Base-by-base conservation (phyloP, 2,329 filamentous ascomycete genomes). In the Aspergillus udagawae region DNA sequence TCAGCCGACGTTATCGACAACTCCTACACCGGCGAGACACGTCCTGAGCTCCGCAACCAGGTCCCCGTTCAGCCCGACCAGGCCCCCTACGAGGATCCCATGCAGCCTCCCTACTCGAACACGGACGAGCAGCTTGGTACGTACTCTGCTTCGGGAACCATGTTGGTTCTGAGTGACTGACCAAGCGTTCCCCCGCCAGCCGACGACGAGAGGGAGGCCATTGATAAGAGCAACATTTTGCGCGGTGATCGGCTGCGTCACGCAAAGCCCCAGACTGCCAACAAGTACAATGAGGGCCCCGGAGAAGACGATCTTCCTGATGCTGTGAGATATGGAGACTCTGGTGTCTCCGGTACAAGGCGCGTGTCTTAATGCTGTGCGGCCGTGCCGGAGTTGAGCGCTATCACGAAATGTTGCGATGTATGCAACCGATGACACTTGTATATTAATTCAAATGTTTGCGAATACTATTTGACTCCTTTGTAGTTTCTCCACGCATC, bases 91-190 rank as follows among this genome's bases (percentile, higher is more conserved):
- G 68, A 72, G 2, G 65, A 70, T 55, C 68, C 67, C 4, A 63
- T 72, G 54, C 65, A 72, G 55, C 64, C 68, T 5, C 64, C 66
- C 3, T 68, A 65, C 45, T 67, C 66, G 1, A 68, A 70, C 49
- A 60, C 60, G 14, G 61, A 69, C 28, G 45, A 67, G 48, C 65
- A 70, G 54, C 56, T 72, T 20, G 68, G 71, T 73, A 69, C 28
- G 63, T 53, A n/a, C n/a, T 10, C 5, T 47, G 21, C n/a, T 44
- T 25, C 35, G 35, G n/a, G 38, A 25, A 38, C 14, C 44, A 4
- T 9, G 44, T 28, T 25, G 29, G 28, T 45, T 49, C 12, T 28
- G 4, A 54, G 50, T 27, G 32, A 25, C n/a, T 42, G 47, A 47
- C 20, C 20, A 28, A 21, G 10, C 29, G 20, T 4, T n/a, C 4